These are phyloP conservation scores for Ambrosia trifida DNA, from an alignment of 129 eudicot genomes.

Conservation along the genomic window DNA sequence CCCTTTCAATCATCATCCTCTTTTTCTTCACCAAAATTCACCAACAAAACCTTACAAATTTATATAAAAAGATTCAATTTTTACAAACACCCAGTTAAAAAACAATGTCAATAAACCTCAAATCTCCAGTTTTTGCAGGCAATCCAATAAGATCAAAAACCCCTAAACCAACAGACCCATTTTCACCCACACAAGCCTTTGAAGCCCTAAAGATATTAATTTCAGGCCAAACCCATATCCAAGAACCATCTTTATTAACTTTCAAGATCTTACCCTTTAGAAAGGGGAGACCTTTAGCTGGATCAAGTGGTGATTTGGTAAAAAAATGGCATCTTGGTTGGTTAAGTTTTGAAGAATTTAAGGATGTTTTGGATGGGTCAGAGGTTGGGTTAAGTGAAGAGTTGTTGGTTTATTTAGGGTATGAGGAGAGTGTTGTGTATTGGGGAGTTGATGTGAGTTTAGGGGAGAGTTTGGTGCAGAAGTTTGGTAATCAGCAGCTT, in stretches of 20 bases:
- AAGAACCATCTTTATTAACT: slow-evolving; percentile 40
- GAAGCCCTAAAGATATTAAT: slow-evolving; percentile 56
- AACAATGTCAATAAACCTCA: slow-evolving; percentile 48
- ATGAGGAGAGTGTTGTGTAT: slow-evolving; percentile 49
- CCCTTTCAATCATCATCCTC: slow-evolving; percentile 7
- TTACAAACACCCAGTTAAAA: slow-evolving; percentile 15
- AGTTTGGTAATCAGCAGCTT: slow-evolving; percentile 45
- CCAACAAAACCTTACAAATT: background rate
- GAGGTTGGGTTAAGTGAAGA: slow-evolving; percentile 58
- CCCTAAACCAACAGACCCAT: slow-evolving; percentile 57
- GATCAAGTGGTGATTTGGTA: slow-evolving; percentile 34
- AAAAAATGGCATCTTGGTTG: slow-evolving; percentile 81
- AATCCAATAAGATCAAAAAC: slow-evolving; percentile 60
- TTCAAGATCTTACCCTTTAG: slow-evolving; percentile 70
- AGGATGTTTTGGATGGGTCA: slow-evolving; percentile 48
- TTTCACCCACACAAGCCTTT: slow-evolving; percentile 56
- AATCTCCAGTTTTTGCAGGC: slow-evolving; percentile 68
- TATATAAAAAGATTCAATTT: slow-evolving; percentile 2
- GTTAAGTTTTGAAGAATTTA: slow-evolving; percentile 59
- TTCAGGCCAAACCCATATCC: slow-evolving; percentile 32
- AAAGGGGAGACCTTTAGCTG: slow-evolving; percentile 69
- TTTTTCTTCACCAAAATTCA: slow-evolving; percentile 19
- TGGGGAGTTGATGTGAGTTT: slow-evolving; percentile 82
- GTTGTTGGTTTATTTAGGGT: slow-evolving; percentile 67
- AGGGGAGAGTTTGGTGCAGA: slow-evolving; percentile 49